Evolutionary conservation across 768 basidiomycete genomes (phyloP).

Genomic region (Rhodosporidiobolus sp.): DNA sequence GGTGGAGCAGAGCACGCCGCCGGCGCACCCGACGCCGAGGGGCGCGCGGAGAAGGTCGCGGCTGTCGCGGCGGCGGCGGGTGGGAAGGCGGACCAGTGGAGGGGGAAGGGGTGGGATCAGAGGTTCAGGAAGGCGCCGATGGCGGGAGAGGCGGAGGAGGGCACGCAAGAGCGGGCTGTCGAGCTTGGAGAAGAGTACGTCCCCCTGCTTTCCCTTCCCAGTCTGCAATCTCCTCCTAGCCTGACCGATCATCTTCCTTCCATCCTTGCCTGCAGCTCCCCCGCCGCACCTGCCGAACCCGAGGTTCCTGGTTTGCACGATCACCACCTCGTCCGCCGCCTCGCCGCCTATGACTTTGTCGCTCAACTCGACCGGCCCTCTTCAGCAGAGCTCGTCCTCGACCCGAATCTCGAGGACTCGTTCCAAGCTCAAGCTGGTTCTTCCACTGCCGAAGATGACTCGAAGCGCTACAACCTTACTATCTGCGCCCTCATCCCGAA

Average conservation of each 20-base stretch:
- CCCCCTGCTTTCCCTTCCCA: background rate
- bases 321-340: slow-evolving; percentile 31
- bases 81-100: slow-evolving; percentile 16
- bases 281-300: background rate
- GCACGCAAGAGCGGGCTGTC: background rate
- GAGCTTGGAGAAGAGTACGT: background rate
- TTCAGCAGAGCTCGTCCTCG: background rate
- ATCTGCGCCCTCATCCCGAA: slow-evolving; percentile 33
- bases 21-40: background rate
- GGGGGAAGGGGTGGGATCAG: slow-evolving; percentile 32
- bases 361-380: background rate
- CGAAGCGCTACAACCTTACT: slow-evolving; percentile 19
- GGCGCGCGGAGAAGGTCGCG: background rate
- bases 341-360: slow-evolving; percentile 10
- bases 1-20: slow-evolving; percentile 13
- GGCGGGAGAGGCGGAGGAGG: background rate
- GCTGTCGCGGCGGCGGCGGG: background rate
- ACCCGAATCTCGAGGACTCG: slow-evolving; percentile 13
- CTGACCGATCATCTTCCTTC: background rate
- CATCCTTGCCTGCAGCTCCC: background rate
- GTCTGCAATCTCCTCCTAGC: background rate
- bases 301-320: background rate
- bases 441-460: too few species aligned
- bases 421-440: background rate
- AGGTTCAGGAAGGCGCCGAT: slow-evolving; percentile 22